phyloP scores from a whole-genome alignment of 768 basidiomycete genomes.

The Phallus indusiatus region DNA sequence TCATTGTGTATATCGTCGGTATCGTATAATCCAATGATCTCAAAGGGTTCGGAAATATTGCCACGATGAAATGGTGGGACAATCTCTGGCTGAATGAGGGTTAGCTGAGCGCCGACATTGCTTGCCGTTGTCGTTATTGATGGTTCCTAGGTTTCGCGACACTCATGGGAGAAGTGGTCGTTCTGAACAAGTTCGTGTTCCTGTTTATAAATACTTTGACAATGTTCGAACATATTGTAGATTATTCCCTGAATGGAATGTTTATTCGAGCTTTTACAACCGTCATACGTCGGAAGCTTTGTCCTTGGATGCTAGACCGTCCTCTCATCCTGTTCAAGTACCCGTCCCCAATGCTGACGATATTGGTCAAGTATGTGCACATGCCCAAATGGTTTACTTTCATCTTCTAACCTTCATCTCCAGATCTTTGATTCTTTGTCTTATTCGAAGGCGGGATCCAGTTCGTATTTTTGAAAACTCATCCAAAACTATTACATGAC shows the following conservation, averaged over 20 bases:
- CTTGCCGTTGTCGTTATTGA: background rate
- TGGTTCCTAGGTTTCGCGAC: constrained; percentile 64
- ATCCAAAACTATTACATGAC: background rate
- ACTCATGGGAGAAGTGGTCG: constrained; percentile 82
- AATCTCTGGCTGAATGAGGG: constrained; percentile 72
- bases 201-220: constrained; percentile 3
- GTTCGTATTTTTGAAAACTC: constrained; percentile 25
- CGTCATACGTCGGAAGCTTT: constrained; percentile 69
- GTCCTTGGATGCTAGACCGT: constrained; percentile 70
- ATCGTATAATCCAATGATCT: background rate
- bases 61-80: constrained; percentile 92
- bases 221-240: constrained; percentile 24
- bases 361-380: constrained; percentile 60
- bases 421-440: constrained; percentile 86
- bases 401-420: background rate
- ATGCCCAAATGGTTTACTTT: too few species aligned
- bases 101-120: constrained; percentile 13
- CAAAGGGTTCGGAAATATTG: constrained; percentile 80
- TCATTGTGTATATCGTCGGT: background rate
- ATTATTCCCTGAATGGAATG: constrained; percentile 80
- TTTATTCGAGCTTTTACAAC: constrained; percentile 74
- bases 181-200: constrained; percentile 46
- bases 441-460: constrained; percentile 77
- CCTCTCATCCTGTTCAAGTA: constrained; percentile 93
- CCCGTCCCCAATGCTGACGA: constrained; percentile 79